Base-by-base conservation (phyloP, 306 rosid genomes). In the Acmispon strigosus region DNA sequence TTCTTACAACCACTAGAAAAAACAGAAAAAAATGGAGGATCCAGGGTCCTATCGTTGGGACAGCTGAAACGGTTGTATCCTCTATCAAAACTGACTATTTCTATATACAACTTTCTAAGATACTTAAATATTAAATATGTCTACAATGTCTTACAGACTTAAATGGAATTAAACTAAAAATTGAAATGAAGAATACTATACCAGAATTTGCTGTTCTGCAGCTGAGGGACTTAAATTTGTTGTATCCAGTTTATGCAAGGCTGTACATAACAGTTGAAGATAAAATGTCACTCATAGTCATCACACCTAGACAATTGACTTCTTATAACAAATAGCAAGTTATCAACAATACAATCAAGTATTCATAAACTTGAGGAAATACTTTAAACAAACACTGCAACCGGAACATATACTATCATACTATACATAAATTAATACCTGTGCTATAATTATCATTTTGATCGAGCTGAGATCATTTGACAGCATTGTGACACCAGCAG, bases 161-260 rank as follows among this genome's bases (percentile, higher is more conserved):
- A 42, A 61, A 39, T 53, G 34, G 44, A 24, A 19, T 48, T 64
- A 50, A 48, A 59, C 47, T 20, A 32, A 47, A 69, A 62, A 24
- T 49, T 62, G 62, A 65, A 70, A 29, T 74, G 75, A 42, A 61
- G 53, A 73, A 36, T 27, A 62, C 39, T 72, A 42, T 82, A 95
- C 99, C 96, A 95, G 86, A 86, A 95, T 95, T 81, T 91, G 97
- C 78, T 95, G 97, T 79, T 95, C 99, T 59, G 88, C 95, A 10
- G 75, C 84, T 4, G 96, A 71, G 80, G 88, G 75, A 73, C 86
- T 87, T 74, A 86, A 64, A 77, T 75, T 84, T 47, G 76, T 75
- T 14, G 83, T 17, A 54, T 91, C 99, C 80, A 80, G 85, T 78
- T 83, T 86, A 77, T 86, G 81, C 78, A 71, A 77, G 75, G 76